These are phyloP conservation scores for Tuber calosporum DNA, from an alignment of 495 filamentous ascomycete species.

Conservation along the genomic window DNA sequence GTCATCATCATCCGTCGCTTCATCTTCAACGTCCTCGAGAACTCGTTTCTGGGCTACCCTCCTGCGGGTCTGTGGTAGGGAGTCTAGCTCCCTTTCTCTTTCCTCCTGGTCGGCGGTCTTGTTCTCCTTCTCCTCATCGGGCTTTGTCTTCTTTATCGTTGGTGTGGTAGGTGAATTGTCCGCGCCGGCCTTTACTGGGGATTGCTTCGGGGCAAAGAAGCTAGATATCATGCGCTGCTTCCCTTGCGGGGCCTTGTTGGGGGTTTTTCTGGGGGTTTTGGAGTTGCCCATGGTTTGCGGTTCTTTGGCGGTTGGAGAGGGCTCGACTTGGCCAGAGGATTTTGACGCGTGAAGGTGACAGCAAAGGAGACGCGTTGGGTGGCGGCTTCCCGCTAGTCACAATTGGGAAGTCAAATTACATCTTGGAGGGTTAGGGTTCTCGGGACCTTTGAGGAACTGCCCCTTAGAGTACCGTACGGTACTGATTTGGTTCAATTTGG, in stretches of 20 bases:
- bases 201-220: constrained; percentile 34
- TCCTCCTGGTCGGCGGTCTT: constrained; percentile 8
- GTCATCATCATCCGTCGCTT: constrained; percentile 32
- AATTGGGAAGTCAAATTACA: neutral
- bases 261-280: constrained; percentile 24
- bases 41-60: constrained; percentile 22
- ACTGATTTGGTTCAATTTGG: too few relatives aligned
- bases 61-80: constrained; percentile 4
- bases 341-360: neutral
- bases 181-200: constrained; percentile 6
- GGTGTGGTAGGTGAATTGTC: constrained; percentile 7
- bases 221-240: constrained; percentile 35
- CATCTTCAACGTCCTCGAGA: constrained; percentile 27
- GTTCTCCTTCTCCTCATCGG: constrained; percentile 28
- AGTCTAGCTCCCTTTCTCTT: constrained; percentile 6
- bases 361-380: neutral
- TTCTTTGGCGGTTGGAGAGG: constrained; percentile 1
- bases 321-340: neutral
- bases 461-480: too few relatives aligned
- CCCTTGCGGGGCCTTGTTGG: neutral
- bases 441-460: neutral
- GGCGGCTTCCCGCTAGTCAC: neutral
- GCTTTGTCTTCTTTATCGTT: constrained; percentile 13
- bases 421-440: neutral
- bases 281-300: constrained; percentile 13